Evolutionary conservation across 495 filamentous ascomycete species (phyloP).

Genomic region (Parmelia sp.): DNA sequence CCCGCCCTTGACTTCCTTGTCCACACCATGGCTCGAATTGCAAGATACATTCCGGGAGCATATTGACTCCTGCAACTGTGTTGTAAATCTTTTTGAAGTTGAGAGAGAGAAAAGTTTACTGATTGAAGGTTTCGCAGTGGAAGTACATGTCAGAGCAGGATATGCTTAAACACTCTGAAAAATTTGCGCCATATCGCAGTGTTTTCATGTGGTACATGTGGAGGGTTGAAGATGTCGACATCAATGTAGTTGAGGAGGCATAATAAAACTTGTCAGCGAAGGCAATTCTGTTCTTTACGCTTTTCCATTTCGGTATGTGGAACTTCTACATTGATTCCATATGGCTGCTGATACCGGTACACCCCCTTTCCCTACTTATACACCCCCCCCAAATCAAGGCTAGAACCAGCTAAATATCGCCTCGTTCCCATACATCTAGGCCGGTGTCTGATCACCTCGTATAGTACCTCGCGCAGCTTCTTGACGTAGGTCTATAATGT

Average conservation of each 20-base stretch:
- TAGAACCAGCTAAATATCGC: too few relatives aligned
- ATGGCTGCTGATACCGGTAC: too few relatives aligned
- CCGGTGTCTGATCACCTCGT: too few relatives aligned
- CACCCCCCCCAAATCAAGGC: too few relatives aligned
- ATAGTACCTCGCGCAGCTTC: too few relatives aligned
- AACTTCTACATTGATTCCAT: too few relatives aligned
- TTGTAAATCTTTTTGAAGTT: neutral
- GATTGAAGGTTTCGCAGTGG: conserved; percentile 39
- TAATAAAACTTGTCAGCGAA: neutral
- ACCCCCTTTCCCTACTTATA: too few relatives aligned
- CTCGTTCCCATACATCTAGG: too few relatives aligned
- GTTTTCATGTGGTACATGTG: conserved; percentile 93
- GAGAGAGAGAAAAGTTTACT: neutral
- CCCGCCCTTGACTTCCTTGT: neutral
- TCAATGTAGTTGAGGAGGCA: conserved; percentile 52
- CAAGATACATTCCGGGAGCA: neutral
- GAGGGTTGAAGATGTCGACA: conserved; percentile 70
- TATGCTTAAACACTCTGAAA: conserved; percentile 75
- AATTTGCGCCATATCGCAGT: conserved; percentile 75
- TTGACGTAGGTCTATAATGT: too few relatives aligned
- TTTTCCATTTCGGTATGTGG: too few relatives aligned
- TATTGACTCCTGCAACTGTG: neutral
- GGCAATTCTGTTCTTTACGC: neutral
- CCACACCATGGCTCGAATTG: neutral
- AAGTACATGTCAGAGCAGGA: conserved; percentile 95